These are phyloP conservation scores for Tuber borchii DNA, from an alignment of 495 filamentous ascomycete species.

Conservation along the genomic window DNA sequence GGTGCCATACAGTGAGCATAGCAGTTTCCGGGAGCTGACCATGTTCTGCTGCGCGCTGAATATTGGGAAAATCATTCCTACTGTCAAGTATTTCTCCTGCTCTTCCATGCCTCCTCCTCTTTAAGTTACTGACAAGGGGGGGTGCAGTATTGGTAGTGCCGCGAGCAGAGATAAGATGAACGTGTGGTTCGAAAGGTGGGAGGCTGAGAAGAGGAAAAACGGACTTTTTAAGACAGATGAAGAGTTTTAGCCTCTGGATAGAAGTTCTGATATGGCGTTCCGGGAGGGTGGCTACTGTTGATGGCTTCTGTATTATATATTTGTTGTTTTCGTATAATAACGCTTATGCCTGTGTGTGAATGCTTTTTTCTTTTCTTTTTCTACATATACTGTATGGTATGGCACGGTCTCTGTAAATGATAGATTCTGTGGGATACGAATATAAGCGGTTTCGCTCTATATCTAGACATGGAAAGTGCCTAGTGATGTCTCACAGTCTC, in stretches of 20 bases:
- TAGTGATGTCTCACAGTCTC: not conserved
- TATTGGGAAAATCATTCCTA: slow-evolving; percentile 84
- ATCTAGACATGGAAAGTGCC: not conserved
- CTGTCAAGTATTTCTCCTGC: slow-evolving; percentile 57
- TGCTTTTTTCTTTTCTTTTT: not conserved
- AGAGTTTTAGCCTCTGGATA: slow-evolving; percentile 5
- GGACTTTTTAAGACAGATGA: slow-evolving; percentile 58
- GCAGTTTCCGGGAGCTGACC: slow-evolving; percentile 84
- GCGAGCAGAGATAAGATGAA: slow-evolving; percentile 71
- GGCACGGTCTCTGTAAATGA: not conserved
- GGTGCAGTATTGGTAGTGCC: slow-evolving; percentile 52
- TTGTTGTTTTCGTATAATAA: not conserved
- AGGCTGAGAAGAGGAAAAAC: slow-evolving; percentile 71
- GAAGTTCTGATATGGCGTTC: not conserved
- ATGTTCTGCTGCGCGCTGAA: slow-evolving; percentile 83
- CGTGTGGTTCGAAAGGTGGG: slow-evolving; percentile 82
- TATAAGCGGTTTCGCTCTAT: not conserved
- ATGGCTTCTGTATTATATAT: not conserved
- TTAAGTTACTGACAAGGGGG: not conserved
- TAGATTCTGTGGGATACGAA: not conserved
- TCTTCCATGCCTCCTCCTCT: not conserved
- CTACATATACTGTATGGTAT: not conserved
- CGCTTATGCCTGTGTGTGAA: not conserved
- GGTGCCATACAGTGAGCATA: slow-evolving; percentile 93
- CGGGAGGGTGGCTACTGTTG: not conserved